A percentile compares a stretch with the other conserved stretches of the same genome.
These are phyloP conservation scores for Hyphopichia pseudoburtonii DNA, from an alignment of 1,139 yeast genomes.

Conservation along the genomic window DNA sequence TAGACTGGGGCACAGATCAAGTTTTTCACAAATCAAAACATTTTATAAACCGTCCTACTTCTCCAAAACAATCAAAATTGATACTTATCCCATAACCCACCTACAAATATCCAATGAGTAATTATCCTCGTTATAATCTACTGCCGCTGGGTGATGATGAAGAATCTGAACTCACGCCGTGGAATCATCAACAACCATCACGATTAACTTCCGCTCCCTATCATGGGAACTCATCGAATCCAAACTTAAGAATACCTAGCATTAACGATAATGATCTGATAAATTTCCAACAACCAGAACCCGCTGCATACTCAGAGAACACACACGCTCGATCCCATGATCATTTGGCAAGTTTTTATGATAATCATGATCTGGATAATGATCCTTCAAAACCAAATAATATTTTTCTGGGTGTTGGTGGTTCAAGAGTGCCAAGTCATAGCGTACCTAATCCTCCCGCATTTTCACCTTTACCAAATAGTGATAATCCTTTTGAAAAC, in stretches of 20 bases:
- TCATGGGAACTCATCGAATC: background rate
- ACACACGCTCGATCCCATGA: constrained; percentile 22
- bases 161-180: background rate
- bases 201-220: too few relatives aligned
- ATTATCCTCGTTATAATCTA: background rate
- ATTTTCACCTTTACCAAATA: constrained; percentile 14
- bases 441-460: constrained; percentile 14
- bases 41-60: too few relatives aligned
- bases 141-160: background rate
- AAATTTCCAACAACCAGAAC: constrained; percentile 37
- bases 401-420: constrained; percentile 24
- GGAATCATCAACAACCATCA: too few relatives aligned
- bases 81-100: too few relatives aligned
- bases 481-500: constrained; percentile 17
- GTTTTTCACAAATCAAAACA: too few relatives aligned
- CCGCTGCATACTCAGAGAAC: constrained; percentile 21
- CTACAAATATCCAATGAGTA: too few relatives aligned
- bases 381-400: constrained; percentile 15
- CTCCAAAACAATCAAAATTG: too few relatives aligned
- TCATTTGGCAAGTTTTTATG: constrained; percentile 20
- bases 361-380: constrained; percentile 15
- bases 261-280: constrained; percentile 16
- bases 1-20: too few relatives aligned
- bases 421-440: background rate
- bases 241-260: background rate